Percentiles rank a stretch among this genome's conserved stretches.
Evolutionary conservation across 2,329 filamentous ascomycete species (phyloP).

Genomic region (Aspergillus pseudotamarii): DNA sequence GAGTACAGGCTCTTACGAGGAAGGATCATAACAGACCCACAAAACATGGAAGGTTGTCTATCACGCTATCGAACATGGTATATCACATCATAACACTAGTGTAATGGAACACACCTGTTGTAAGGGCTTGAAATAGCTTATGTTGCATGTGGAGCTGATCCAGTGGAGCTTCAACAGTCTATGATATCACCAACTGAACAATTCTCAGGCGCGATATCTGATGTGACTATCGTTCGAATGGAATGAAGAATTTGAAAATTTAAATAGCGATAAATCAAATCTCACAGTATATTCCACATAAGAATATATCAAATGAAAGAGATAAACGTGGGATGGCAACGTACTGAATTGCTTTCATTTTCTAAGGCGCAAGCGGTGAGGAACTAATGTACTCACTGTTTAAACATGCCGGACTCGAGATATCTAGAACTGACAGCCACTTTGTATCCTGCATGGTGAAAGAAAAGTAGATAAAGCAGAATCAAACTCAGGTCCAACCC

Average conservation of each 20-base stretch:
- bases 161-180: neutral
- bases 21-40: neutral
- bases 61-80: neutral
- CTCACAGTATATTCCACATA: neutral
- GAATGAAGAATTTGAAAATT: neutral
- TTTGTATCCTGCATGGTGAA: neutral
- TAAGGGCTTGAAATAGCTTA: neutral
- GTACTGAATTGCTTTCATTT: no score
- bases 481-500: neutral
- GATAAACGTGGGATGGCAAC: no score
- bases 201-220: neutral
- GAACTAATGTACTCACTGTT: no score
- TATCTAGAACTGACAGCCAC: neutral
- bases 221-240: no score
- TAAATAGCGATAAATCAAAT: neutral
- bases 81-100: neutral
- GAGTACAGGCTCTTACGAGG: neutral
- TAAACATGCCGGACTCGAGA: neutral
- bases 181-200: neutral
- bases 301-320: no score
- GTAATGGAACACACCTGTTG: neutral
- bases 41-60: neutral
- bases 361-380: neutral
- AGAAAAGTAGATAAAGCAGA: neutral
- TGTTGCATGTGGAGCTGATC: neutral